These are phyloP conservation scores for Geotrichum klebahnii DNA, from an alignment of 1,139 yeast species.

Conservation along the genomic window DNA sequence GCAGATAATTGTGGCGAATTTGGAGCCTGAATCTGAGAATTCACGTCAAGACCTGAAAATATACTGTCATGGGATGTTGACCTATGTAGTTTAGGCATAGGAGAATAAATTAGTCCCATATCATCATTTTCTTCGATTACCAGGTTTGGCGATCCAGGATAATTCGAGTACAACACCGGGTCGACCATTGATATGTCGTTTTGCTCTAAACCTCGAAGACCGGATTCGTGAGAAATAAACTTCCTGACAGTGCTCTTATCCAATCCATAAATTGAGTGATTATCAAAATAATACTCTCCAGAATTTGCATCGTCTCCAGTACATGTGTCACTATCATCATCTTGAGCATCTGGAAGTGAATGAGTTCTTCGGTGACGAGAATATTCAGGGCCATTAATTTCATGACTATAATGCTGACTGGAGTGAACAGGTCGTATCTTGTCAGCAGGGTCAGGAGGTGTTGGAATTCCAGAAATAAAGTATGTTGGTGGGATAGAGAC, in stretches of 20 bases:
- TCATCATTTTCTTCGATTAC: slow-evolving; percentile 8
- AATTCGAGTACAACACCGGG: slow-evolving; percentile 6
- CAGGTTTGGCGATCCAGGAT: slow-evolving; percentile 16
- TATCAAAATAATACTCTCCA: not conserved
- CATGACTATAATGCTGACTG: not conserved
- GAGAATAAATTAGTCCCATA: not conserved
- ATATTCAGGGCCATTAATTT: not conserved
- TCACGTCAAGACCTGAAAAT: slow-evolving; percentile 20
- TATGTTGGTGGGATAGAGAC: not conserved
- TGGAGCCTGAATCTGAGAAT: not conserved
- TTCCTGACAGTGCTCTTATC: slow-evolving; percentile 9
- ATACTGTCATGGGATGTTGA: slow-evolving; percentile 26
- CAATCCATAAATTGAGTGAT: not conserved
- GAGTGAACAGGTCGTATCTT: not conserved
- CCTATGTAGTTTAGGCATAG: slow-evolving; percentile 13
- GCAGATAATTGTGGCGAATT: not conserved
- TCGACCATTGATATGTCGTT: slow-evolving; percentile 10
- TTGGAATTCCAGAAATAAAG: not conserved
- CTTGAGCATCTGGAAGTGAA: slow-evolving; percentile 5
- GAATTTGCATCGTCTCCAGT: slow-evolving; percentile 3
- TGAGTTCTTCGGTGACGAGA: not conserved
- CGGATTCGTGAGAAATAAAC: slow-evolving; percentile 17
- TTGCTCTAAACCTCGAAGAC: slow-evolving; percentile 7
- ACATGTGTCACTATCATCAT: slow-evolving; percentile 5
- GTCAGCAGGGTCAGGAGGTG: not conserved